Evolutionary conservation across 2,329 filamentous ascomycete genomes (phyloP).

Genomic region (Dactylonectria macrodidyma): DNA sequence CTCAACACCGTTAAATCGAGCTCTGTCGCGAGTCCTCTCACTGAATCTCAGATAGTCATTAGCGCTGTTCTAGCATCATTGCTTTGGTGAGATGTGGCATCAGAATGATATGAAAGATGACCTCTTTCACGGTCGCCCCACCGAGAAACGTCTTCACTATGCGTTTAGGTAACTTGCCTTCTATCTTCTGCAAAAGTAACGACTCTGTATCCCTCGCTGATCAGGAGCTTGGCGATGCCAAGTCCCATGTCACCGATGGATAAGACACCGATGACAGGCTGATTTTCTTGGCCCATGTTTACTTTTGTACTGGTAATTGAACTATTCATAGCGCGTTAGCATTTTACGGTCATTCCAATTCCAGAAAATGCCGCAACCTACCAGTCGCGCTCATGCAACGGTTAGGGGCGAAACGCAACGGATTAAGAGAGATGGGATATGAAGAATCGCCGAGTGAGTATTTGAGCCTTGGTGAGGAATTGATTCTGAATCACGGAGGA

Average conservation of each 20-base stretch:
- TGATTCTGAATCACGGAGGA: not conserved
- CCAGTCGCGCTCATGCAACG: not conserved
- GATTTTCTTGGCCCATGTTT: conserved; percentile 26
- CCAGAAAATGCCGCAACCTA: not conserved
- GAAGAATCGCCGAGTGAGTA: not conserved
- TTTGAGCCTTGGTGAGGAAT: not conserved
- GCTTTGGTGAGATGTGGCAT: not conserved
- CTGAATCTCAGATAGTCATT: conserved; percentile 53
- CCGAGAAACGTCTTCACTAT: not conserved
- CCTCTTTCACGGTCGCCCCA: not conserved
- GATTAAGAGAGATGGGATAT: not conserved
- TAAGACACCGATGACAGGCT: conserved; percentile 59
- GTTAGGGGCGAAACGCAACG: not conserved
- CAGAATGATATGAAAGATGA: not conserved
- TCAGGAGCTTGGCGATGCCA: conserved; percentile 65
- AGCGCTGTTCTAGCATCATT: not conserved
- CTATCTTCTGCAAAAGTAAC: conserved; percentile 64
- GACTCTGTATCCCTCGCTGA: conserved; percentile 64
- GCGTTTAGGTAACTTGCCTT: conserved; percentile 53
- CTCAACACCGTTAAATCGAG: conserved; percentile 66
- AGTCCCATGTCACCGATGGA: conserved; percentile 71
- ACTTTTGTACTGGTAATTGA: conserved; percentile 26
- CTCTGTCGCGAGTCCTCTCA: conserved; percentile 71
- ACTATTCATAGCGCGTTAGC: not conserved
- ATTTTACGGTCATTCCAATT: not conserved